Percentiles rank a stretch among this genome's conserved stretches.
These are phyloP conservation scores for Gnetum montanum DNA, from an alignment of 75 land plant genomes.

Conservation along the genomic window DNA sequence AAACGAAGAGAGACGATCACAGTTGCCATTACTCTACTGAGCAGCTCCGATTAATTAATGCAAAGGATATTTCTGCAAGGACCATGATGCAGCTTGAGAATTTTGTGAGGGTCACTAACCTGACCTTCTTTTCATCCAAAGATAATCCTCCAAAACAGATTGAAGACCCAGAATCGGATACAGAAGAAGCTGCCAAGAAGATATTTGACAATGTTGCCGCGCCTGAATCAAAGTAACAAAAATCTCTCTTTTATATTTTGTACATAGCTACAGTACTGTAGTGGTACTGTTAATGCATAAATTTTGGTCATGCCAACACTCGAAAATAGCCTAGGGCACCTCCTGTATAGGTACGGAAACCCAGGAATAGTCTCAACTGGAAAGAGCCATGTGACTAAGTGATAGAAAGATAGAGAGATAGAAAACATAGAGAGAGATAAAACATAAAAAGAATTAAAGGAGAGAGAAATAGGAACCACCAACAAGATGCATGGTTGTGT, in stretches of 20 bases:
- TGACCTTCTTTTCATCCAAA: constrained; percentile 49
- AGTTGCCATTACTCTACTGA: constrained; percentile 38
- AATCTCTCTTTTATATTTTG: not conserved
- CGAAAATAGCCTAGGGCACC: constrained; percentile 9
- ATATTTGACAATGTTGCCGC: constrained; percentile 76
- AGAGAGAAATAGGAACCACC: constrained; percentile 49
- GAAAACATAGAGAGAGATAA: constrained; percentile 36
- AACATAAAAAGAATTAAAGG: constrained; percentile 33
- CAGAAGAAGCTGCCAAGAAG: constrained; percentile 63
- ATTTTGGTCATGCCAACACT: no score
- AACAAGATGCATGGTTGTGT: no score
- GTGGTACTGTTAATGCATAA: no score
- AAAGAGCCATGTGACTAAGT: constrained; percentile 55
- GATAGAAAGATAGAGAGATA: constrained; percentile 43
- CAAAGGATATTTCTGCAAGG: constrained; percentile 77
- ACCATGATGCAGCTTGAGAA: constrained; percentile 76
- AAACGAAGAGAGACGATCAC: no score
- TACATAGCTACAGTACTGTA: not conserved
- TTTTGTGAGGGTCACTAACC: constrained; percentile 40
- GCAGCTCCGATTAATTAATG: constrained; percentile 58
- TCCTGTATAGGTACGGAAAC: constrained; percentile 59
- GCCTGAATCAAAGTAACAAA: constrained; percentile 53
- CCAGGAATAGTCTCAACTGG: constrained; percentile 44
- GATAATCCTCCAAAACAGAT: constrained; percentile 43
- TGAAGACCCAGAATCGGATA: constrained; percentile 62